These are phyloP conservation scores for Globisporangium solare DNA, from an alignment of 352 stramenopile genomes.

Conservation along the genomic window DNA sequence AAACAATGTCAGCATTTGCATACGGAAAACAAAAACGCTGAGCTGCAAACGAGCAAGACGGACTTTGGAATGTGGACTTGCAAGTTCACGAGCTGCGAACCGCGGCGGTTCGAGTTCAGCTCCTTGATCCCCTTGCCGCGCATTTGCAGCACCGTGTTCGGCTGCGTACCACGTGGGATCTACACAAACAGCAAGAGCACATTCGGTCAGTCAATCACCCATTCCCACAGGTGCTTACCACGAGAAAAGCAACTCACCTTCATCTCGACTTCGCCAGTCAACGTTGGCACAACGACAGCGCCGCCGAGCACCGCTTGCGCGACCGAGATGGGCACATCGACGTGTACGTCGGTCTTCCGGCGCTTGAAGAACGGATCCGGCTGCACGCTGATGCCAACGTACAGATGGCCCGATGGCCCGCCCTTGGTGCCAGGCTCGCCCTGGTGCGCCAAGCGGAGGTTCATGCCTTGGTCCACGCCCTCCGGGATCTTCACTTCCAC, in stretches of 20 bases:
- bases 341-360: conserved; percentile 92
- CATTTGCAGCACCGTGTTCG: conserved; percentile 95
- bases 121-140: conserved; percentile 95
- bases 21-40: background rate
- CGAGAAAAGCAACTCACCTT: conserved; percentile 62
- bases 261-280: conserved; percentile 96
- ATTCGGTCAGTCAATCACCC: background rate
- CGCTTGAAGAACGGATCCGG: conserved; percentile 95
- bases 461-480: conserved; percentile 96
- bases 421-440: conserved; percentile 85
- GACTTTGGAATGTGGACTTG: conserved; percentile 95
- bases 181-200: conserved; percentile 8
- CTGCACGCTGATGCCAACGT: conserved; percentile 93
- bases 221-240: background rate
- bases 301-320: conserved; percentile 92
- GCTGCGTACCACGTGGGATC: conserved; percentile 93
- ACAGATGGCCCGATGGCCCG: conserved; percentile 90
- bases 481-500: conserved; percentile 94
- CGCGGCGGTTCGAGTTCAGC: conserved; percentile 89
- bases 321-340: conserved; percentile 92
- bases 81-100: conserved; percentile 96
- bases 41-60: conserved; percentile 13
- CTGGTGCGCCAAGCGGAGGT: conserved; percentile 91
- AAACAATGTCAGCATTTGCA: conserved; percentile 4
- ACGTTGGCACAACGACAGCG: conserved; percentile 94